phyloP scores from a whole-genome alignment of 2,329 filamentous ascomycete genomes.

The Sphaerulina vaccinii region DNA sequence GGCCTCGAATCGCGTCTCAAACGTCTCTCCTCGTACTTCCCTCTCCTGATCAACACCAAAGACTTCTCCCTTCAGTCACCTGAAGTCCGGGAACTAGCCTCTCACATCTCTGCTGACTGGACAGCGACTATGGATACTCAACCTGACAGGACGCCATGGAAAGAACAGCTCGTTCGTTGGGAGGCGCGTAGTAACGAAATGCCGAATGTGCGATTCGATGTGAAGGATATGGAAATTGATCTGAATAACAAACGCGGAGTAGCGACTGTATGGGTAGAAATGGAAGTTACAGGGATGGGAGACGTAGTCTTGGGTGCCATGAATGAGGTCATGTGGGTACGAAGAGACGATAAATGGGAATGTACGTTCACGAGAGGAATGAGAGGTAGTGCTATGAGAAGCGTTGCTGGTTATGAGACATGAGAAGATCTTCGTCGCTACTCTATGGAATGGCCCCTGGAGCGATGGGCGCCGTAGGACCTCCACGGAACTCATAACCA shows the following conservation, averaged over 20 bases:
- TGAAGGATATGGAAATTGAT: slow-evolving; percentile 4
- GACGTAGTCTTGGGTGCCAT: slow-evolving; percentile 4
- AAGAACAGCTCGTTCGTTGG: slow-evolving; percentile 7
- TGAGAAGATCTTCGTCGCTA: not conserved
- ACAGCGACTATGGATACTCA: slow-evolving; percentile 13
- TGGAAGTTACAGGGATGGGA: slow-evolving; percentile 13
- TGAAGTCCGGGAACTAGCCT: slow-evolving; percentile 1
- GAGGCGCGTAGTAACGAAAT: not conserved
- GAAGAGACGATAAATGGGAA: not conserved
- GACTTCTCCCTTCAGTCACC: slow-evolving; percentile 2
- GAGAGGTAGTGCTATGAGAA: slow-evolving; percentile 11
- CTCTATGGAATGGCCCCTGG: not conserved
- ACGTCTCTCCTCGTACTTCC: slow-evolving; percentile 6
- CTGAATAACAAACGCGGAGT: slow-evolving; percentile 5
- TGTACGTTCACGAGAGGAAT: slow-evolving; percentile 6
- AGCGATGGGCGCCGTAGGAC: not conserved
- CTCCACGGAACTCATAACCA: not conserved
- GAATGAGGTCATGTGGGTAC: slow-evolving; percentile 10
- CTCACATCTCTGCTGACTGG: slow-evolving; percentile 5
- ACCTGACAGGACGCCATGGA: not conserved
- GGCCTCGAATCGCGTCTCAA: not conserved
- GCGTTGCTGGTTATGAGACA: not conserved
- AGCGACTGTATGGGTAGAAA: slow-evolving; percentile 9
- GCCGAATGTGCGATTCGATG: slow-evolving; percentile 6
- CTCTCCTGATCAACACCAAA: slow-evolving; percentile 8